Evolutionary conservation across 75 land plant species (phyloP).

Genomic region (Pinus albicaulis): DNA sequence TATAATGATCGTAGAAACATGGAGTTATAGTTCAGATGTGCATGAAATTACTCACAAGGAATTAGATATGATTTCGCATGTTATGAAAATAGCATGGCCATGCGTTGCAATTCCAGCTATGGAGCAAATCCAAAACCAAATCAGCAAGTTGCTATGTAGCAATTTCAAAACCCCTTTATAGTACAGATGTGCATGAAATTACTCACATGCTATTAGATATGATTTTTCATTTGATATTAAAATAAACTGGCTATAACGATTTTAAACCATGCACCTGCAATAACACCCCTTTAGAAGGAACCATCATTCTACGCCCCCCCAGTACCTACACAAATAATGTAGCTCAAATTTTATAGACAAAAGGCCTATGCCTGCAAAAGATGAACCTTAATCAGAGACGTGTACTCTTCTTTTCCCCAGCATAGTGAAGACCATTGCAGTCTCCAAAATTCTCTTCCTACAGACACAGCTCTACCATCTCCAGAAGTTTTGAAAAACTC

Average conservation of each 20-base stretch:
- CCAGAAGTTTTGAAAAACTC: not conserved
- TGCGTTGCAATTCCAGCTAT: no score
- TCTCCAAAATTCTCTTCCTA: not conserved
- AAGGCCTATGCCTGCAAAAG: conserved; percentile 4
- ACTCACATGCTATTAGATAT: no score
- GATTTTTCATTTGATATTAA: no score
- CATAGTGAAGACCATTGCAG: not conserved
- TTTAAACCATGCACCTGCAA: conserved; percentile 4
- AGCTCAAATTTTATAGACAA: not conserved
- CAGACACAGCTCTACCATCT: not conserved
- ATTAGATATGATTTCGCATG: no score
- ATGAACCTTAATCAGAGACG: not conserved
- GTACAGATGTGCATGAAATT: no score
- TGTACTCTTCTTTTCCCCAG: not conserved
- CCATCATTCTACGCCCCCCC: not conserved
- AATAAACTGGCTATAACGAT: not conserved
- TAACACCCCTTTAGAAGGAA: conserved; percentile 3
- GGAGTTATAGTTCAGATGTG: no score
- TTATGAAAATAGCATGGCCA: no score
- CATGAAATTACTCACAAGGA: no score
- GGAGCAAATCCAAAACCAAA: no score
- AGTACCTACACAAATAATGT: not conserved
- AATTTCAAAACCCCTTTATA: not conserved
- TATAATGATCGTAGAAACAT: no score
- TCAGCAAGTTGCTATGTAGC: no score